These are phyloP conservation scores for Colletotrichum sp. DNA, from an alignment of 2,329 filamentous ascomycete species.

Conservation along the genomic window DNA sequence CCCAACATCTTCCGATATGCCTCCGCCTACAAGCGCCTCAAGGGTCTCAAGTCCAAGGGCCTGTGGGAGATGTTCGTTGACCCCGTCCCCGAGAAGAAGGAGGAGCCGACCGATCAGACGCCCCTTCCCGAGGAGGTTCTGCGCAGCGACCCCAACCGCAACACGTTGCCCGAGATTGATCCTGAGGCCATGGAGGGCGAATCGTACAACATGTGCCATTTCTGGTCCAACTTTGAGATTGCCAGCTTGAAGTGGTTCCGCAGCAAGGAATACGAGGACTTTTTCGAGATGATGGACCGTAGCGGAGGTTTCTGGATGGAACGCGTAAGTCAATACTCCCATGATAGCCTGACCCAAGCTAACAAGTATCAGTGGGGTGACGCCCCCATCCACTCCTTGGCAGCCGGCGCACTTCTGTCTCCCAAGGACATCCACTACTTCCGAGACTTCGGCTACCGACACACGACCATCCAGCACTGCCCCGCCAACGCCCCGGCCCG, in stretches of 20 bases:
- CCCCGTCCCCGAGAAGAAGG: slow-evolving; percentile 68
- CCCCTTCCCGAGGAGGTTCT: slow-evolving; percentile 81
- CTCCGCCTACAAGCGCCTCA: slow-evolving; percentile 93
- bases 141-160: slow-evolving; percentile 73
- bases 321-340: slow-evolving; percentile 65
- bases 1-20: slow-evolving; percentile 99
- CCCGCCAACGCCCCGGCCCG: slow-evolving; percentile 91
- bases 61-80: slow-evolving; percentile 99
- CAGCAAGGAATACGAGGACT: slow-evolving; percentile 96
- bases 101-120: slow-evolving; percentile 64
- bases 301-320: slow-evolving; percentile 99
- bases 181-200: slow-evolving; percentile 96
- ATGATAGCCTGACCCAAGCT: slow-evolving; percentile 30
- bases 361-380: slow-evolving; percentile 84
- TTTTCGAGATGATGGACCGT: slow-evolving; percentile 98
- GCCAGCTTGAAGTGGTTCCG: slow-evolving; percentile 94
- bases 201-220: slow-evolving; percentile 99
- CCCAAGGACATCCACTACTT: slow-evolving; percentile 95
- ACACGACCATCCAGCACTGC: slow-evolving; percentile 98
- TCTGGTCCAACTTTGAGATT: slow-evolving; percentile 99
- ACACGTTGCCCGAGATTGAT: slow-evolving; percentile 80
- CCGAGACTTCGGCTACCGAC: slow-evolving; percentile 96
- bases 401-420: slow-evolving; percentile 84
- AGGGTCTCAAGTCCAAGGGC: slow-evolving; percentile 89
- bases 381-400: slow-evolving; percentile 96